phyloP scores from a whole-genome alignment of 108 stramenopile genomes.

The Discostella pseudostelligera region DNA sequence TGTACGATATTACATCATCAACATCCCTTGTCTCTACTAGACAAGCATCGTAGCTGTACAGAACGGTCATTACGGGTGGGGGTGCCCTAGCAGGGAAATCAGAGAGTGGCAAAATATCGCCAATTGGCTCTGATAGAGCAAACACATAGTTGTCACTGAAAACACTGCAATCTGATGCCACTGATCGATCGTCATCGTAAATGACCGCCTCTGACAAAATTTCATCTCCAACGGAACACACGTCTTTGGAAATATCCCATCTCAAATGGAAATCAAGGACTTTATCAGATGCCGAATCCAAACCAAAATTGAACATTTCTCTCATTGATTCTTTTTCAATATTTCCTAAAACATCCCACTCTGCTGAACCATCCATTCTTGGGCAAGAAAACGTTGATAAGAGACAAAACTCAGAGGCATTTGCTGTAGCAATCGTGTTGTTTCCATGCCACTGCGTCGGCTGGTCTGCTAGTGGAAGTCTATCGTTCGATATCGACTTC shows the following conservation, averaged over 20 bases:
- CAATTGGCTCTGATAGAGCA: conserved; percentile 37
- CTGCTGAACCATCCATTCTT: conserved; percentile 67
- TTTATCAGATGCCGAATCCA: conserved; percentile 21
- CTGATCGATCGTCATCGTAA: conserved; percentile 21
- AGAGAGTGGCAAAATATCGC: conserved; percentile 12
- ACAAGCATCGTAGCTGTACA: conserved; percentile 50
- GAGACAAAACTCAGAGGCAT: conserved; percentile 44
- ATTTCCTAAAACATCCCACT: conserved; percentile 52
- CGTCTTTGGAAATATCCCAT: conserved; percentile 60
- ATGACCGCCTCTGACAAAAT: conserved; percentile 34
- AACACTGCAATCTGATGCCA: conserved; percentile 45
- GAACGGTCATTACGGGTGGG: conserved; percentile 64
- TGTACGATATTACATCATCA: conserved; percentile 73
- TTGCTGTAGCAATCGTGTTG: conserved; percentile 30
- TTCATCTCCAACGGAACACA: conserved; percentile 31
- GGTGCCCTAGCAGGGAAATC: conserved; percentile 17
- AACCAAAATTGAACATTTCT: conserved; percentile 21
- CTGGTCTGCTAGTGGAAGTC: conserved; percentile 16
- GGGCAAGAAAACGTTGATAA: conserved; percentile 63
- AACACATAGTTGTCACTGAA: conserved; percentile 82
- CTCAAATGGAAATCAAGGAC: conserved; percentile 62
- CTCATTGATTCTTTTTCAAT: conserved; percentile 28
- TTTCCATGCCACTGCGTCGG: background rate
- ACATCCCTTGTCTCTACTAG: conserved; percentile 57
- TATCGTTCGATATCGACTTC: conserved; percentile 39